Conservation (phyloP, 2,329 filamentous ascomycete species). For the Phyllosticta citribraziliensis region DNA sequence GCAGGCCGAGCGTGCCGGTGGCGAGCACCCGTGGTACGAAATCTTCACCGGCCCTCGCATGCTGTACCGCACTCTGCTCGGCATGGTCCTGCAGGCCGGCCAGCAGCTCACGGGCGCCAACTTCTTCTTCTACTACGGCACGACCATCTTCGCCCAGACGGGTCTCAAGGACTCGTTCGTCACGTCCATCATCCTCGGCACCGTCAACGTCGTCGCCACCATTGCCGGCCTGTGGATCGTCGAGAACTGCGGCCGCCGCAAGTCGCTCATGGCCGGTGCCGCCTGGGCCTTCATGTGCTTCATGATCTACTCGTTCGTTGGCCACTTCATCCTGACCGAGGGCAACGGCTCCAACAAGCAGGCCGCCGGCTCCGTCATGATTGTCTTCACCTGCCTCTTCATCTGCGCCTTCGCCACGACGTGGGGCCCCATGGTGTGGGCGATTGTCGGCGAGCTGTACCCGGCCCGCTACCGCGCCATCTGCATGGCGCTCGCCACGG, state of each 20-base stretch:
- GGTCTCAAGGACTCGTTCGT: constrained; percentile 35
- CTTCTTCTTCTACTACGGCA: constrained; percentile 52
- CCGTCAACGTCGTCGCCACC: constrained; percentile 39
- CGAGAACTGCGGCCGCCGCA: constrained; percentile 36
- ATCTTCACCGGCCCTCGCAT: constrained; percentile 58
- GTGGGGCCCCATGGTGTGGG: constrained; percentile 65
- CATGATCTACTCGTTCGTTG: constrained; percentile 41
- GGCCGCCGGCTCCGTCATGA: constrained; percentile 49
- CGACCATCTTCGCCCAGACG: constrained; percentile 34
- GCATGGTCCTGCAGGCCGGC: constrained; percentile 45
- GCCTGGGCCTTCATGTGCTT: constrained; percentile 49
- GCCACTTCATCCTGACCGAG: constrained; percentile 33
- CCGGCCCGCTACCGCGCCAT: constrained; percentile 43
- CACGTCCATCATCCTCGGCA: constrained; percentile 39
- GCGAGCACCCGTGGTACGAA: constrained; percentile 40
- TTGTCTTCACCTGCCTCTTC: constrained; percentile 60
- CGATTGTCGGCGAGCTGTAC: constrained; percentile 57
- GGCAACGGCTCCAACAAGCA: constrained; percentile 24
- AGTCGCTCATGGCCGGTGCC: constrained; percentile 35
- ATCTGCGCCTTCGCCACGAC: constrained; percentile 58
- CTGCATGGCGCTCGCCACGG: constrained; percentile 26
- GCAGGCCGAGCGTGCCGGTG: constrained; percentile 39
- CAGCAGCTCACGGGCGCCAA: constrained; percentile 62
- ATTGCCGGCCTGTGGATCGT: constrained; percentile 39
- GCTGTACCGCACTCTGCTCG: constrained; percentile 53